Conservation (phyloP, 129 eudicot genomes). For the Saussurea involucrata region DNA sequence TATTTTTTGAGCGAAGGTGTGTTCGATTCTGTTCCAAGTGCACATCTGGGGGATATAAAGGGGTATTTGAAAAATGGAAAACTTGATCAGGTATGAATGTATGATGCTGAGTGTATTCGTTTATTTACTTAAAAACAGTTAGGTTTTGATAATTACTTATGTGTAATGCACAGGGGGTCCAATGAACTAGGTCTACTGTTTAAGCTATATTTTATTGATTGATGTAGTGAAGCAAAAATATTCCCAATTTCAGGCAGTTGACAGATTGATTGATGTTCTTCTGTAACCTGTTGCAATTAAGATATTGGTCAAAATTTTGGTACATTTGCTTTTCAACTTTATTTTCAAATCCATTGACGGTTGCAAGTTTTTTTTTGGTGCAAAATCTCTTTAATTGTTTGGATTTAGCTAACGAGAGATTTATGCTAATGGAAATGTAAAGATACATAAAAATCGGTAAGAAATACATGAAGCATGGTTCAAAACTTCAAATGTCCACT, state of each 20-base stretch:
- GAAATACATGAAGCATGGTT: neutral
- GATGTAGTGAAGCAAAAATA: neutral
- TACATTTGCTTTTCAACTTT: neutral
- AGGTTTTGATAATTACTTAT: neutral
- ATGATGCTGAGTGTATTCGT: neutral
- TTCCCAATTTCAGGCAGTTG: neutral
- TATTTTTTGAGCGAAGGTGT: slow-evolving; percentile 7
- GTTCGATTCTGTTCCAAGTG: slow-evolving; percentile 23
- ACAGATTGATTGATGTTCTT: slow-evolving; percentile 20
- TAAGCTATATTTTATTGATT: neutral
- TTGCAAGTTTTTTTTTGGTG: neutral
- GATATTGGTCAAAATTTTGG: neutral
- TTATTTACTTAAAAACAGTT: neutral
- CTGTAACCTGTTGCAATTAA: neutral
- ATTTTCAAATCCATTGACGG: neutral
- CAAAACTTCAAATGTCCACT: neutral
- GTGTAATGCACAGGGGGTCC: neutral
- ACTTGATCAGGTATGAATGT: slow-evolving; percentile 66
- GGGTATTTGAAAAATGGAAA: slow-evolving; percentile 27
- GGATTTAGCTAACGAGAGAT: neutral
- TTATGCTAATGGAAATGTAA: neutral
- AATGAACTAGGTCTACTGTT: neutral
- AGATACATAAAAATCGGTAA: neutral
- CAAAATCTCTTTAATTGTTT: neutral
- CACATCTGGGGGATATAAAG: slow-evolving; percentile 44